Evolutionary conservation across 371 early-diverging fungal genomes (phyloP), one percentile per base, ranked within the genome.

Genomic region (Rhizopus arrhizus): DNA sequence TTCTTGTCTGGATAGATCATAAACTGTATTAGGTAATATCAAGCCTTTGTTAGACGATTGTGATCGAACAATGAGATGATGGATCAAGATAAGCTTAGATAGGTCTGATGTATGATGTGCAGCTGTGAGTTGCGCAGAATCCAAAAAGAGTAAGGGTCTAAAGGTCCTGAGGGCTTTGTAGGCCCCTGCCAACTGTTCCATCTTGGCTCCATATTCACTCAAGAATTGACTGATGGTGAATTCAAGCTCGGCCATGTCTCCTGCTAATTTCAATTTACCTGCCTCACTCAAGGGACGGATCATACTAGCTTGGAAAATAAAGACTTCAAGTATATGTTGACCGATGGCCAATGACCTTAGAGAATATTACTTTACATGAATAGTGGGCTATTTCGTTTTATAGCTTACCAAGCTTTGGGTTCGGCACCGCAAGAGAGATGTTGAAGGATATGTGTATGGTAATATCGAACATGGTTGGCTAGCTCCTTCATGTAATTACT

Each of bases 221-320:
- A 73, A 31, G 45, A 87, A 74, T 57, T 85, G 85, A 58, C 73
- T 85, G 12, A 87, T 60, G 1, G 74, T 77, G 65, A 85, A 88
- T 59, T 90, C 90, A 22, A 90, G 63, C 60, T 88, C 88, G n/a
- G 87, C 83, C 83, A 90, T 82, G 61, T 90, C 90, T 16, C 78
- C 73, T 43, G 87, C 82, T 32, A 90, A 64, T 51, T 83, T 78
- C 42, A 88, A 66, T 67, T 88, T 86, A 42, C 87, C 87, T 4
- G 66, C 67, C 51, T 88, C 89, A 53, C 76, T 84, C 35, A 85
- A 58, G 8, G 88, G 85, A 10, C 83, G 77, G n/a, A 82, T 74
- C 3, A 86, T 33, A 61, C 81, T 82, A 6, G 83, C 86, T 67
- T 89, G 87, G 33, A 84, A 81, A 32, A 88, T 59, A 65, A 87